Evolutionary conservation across 2,329 filamentous ascomycete species (phyloP).

Genomic region (Stemphylium vesicarium): DNA sequence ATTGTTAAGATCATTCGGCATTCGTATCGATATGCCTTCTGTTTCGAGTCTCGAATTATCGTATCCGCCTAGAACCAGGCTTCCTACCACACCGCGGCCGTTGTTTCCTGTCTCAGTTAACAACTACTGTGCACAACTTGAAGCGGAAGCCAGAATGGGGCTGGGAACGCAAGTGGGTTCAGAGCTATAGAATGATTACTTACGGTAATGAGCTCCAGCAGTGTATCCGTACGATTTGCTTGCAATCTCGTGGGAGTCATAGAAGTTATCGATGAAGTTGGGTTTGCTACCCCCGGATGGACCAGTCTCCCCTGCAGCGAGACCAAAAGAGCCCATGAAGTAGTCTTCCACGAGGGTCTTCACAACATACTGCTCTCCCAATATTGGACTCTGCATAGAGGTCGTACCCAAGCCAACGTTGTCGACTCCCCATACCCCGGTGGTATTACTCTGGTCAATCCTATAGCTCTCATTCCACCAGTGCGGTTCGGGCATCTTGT

Average conservation of each 20-base stretch:
- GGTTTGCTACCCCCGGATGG: constrained; percentile 7
- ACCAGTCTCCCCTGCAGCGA: constrained; percentile 23
- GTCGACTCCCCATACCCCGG: constrained; percentile 27
- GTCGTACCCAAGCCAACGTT: constrained; percentile 38
- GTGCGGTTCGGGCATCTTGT: constrained; percentile 24
- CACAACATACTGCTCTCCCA: constrained; percentile 29
- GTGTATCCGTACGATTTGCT: constrained; percentile 44
- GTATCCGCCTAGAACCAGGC: constrained; percentile 51
- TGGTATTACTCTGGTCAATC: constrained; percentile 7
- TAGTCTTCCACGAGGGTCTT: constrained; percentile 26
- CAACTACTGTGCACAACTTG: no score
- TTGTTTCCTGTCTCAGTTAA: constrained; percentile 30
- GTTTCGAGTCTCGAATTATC: constrained; percentile 44
- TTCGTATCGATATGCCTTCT: constrained; percentile 21
- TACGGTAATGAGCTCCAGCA: constrained; percentile 45
- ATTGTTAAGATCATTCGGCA: constrained; percentile 29
- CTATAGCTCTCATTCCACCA: constrained; percentile 22
- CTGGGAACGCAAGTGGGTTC: neutral
- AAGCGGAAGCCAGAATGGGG: neutral
- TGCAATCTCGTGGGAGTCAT: constrained; percentile 17
- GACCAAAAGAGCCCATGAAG: constrained; percentile 42
- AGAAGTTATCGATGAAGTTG: constrained; percentile 34
- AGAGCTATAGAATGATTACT: constrained; percentile 16
- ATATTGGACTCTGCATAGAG: constrained; percentile 17
- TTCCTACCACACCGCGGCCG: constrained; percentile 34